Evolutionary conservation across 1,139 yeast species (phyloP).

Genomic region (Kazachstania sp.): DNA sequence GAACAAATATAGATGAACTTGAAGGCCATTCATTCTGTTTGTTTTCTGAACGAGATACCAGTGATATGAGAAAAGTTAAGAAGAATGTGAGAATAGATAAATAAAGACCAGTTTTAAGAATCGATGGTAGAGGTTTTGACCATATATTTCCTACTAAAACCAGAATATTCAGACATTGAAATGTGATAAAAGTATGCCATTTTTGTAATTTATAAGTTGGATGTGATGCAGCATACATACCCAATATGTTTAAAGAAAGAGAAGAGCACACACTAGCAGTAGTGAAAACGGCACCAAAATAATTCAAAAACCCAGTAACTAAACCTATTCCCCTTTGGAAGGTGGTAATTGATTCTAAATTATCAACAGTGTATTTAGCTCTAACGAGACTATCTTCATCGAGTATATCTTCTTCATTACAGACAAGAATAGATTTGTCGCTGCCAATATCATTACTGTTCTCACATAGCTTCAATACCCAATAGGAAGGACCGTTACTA

Average conservation of each 20-base stretch:
- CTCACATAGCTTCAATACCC: slow-evolving; percentile 46
- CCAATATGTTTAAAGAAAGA: slow-evolving; percentile 42
- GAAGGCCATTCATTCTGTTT: slow-evolving; percentile 32
- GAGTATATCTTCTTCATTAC: neutral
- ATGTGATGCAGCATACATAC: slow-evolving; percentile 41
- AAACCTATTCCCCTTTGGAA: slow-evolving; percentile 8
- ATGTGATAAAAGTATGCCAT: slow-evolving; percentile 49
- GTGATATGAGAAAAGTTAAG: slow-evolving; percentile 42
- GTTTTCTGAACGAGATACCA: slow-evolving; percentile 42
- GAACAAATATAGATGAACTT: slow-evolving; percentile 42
- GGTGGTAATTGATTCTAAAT: slow-evolving; percentile 3
- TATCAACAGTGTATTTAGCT: neutral
- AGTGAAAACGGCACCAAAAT: slow-evolving; percentile 48
- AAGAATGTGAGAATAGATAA: slow-evolving; percentile 41
- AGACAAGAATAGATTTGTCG: neutral
- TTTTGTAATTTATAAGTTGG: slow-evolving; percentile 37
- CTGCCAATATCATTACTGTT: neutral
- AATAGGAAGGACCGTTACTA: slow-evolving; percentile 55
- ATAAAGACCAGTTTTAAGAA: slow-evolving; percentile 41
- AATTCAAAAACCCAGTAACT: slow-evolving; percentile 14
- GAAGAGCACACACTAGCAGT: slow-evolving; percentile 47
- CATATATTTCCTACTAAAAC: slow-evolving; percentile 32
- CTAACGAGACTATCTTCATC: neutral
- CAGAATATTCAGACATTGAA: slow-evolving; percentile 29
- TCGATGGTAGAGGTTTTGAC: slow-evolving; percentile 32